Conservation (phyloP, 306 rosid genomes). For the Lagenaria siceraria region DNA sequence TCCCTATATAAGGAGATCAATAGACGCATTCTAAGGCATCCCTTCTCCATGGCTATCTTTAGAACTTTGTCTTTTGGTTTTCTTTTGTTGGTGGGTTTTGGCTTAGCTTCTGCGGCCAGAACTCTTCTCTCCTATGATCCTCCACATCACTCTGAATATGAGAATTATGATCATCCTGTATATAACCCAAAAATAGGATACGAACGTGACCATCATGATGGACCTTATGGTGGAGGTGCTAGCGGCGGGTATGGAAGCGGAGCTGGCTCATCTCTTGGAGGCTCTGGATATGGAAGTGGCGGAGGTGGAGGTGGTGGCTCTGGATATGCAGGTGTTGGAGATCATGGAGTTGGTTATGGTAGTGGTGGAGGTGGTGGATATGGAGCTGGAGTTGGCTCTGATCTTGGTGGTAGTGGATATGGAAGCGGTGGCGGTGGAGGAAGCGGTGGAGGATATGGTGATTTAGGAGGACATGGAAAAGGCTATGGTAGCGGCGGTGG, state of each 20-base stretch:
- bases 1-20: conserved; percentile 35
- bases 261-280: conserved; percentile 23
- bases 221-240: not conserved
- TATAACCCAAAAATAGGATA: not conserved
- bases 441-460: not conserved
- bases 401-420: conserved; percentile 25
- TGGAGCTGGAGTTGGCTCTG: conserved; percentile 16
- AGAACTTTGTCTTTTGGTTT: conserved; percentile 22
- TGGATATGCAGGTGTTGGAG: not conserved
- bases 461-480: not conserved
- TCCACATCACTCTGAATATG: not conserved
- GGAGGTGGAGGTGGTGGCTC: conserved; percentile 3
- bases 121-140: conserved; percentile 29
- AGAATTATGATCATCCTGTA: not conserved
- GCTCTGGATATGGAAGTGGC: conserved; percentile 23
- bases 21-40: conserved; percentile 16
- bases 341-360: conserved; percentile 1
- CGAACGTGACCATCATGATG: not conserved
- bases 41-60: conserved; percentile 31
- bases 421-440: conserved; percentile 19
- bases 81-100: conserved; percentile 33
- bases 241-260: conserved; percentile 24
- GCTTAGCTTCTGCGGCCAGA: conserved; percentile 51
- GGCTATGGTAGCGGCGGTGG: conserved; percentile 9
- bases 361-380: conserved; percentile 12